Conservation (phyloP, 345 rosid species). For the Populus nigra region DNA sequence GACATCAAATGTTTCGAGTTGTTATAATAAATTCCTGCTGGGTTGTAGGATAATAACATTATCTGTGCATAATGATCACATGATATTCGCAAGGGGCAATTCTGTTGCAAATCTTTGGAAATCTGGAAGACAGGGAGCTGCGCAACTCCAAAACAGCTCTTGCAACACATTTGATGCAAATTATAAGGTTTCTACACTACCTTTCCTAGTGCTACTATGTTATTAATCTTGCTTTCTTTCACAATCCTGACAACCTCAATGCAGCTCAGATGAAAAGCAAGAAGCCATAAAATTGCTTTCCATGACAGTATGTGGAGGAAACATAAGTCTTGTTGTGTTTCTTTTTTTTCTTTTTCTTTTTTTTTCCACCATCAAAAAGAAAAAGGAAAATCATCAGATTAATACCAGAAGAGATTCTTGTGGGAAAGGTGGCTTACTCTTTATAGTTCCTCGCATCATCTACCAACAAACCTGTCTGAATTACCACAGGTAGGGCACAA, state of each 20-base stretch:
- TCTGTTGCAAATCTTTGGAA: too few species aligned
- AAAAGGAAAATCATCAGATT: background rate
- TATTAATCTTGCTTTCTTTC: background rate
- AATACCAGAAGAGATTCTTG: too few species aligned
- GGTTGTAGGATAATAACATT: too few species aligned
- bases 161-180: background rate
- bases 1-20: too few species aligned
- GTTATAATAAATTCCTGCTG: too few species aligned
- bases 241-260: background rate
- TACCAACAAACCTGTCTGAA: background rate
- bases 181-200: background rate
- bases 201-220: background rate
- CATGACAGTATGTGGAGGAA: background rate
- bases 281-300: background rate
- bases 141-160: background rate
- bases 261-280: background rate
- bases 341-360: too few species aligned
- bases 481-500: background rate
- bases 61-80: too few species aligned
- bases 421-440: background rate
- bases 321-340: background rate
- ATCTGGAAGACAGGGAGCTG: too few species aligned
- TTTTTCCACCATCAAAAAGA: background rate
- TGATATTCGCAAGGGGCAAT: too few species aligned
- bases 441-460: background rate